Evolutionary conservation across 2,329 filamentous ascomycete genomes (phyloP).

Genomic region (Aspergillus hiratsukae): DNA sequence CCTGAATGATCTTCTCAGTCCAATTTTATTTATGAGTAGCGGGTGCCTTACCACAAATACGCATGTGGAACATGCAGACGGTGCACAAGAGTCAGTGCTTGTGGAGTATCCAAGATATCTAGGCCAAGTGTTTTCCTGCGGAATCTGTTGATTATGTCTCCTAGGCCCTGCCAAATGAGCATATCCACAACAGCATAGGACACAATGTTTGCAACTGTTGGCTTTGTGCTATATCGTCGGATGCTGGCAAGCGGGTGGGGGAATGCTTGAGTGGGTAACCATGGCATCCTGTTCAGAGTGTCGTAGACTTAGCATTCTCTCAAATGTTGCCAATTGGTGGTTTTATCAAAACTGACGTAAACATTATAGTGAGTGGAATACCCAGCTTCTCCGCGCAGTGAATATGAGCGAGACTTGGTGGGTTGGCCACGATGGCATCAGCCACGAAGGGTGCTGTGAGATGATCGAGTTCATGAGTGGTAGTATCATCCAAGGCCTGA

Average conservation of each 20-base stretch:
- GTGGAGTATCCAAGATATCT: slow-evolving; percentile 72
- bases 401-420: slow-evolving; percentile 71
- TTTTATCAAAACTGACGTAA: slow-evolving; percentile 49
- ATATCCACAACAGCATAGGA: slow-evolving; percentile 83
- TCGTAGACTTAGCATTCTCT: too few relatives aligned
- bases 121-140: slow-evolving; percentile 69
- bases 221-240: slow-evolving; percentile 68
- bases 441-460: slow-evolving; percentile 68
- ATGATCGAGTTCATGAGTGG: slow-evolving; percentile 32
- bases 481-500: slow-evolving; percentile 48
- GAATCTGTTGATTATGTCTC: slow-evolving; percentile 87
- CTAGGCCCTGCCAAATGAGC: slow-evolving; percentile 88
- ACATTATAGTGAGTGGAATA: slow-evolving; percentile 79
- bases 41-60: slow-evolving; percentile 67
- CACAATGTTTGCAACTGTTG: slow-evolving; percentile 71
- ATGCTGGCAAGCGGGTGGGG: slow-evolving; percentile 84
- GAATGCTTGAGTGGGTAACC: slow-evolving; percentile 79
- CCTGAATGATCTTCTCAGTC: slow-evolving; percentile 26
- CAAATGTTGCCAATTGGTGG: too few relatives aligned
- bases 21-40: not conserved
- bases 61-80: slow-evolving; percentile 77
- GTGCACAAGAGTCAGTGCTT: slow-evolving; percentile 74
- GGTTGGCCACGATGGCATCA: slow-evolving; percentile 83
- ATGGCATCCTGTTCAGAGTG: slow-evolving; percentile 60
- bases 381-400: slow-evolving; percentile 76